Base-by-base conservation (phyloP, 106 monocot genomes). In the Posidonia australis region DNA sequence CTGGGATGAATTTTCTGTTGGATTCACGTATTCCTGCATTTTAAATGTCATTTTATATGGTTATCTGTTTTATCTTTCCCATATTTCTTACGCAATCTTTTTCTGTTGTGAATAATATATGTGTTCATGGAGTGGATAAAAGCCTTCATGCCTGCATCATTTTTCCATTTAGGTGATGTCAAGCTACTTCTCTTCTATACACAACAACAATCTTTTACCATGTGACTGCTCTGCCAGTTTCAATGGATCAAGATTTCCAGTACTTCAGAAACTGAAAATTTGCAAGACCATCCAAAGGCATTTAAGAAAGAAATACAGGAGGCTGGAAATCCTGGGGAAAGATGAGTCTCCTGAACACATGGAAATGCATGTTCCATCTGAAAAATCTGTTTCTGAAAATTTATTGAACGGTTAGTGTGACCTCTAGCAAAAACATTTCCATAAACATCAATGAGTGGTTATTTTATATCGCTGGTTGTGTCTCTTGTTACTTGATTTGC, bases 211-310 rank as follows among this genome's bases (percentile, higher is more conserved):
- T 67, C 22, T 13, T 57, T 53, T 49, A 10, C 43, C 24, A 32
- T 59, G 26, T 58, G 66, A 47, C n/a, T n/a, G 9, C 21, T 36
- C 61, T 18, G 18, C 54, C 6, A 59, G 53, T 4, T 66, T 77
- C 70, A 71, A 79, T 69, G 67, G 71, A 53, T 58, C 71, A 54
- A 74, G 47, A 66, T n/a, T 64, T 61, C 82, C 63, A 58, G 64
- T 68, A 46, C 46, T 74, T 63, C 55, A 67, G 46, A 83, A 69
- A 48, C 29, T 77, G 19, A 75, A 64, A 42, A 18, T 57, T 26
- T 49, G 19, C 21, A 76, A 70, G 54, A 18, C 46, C 36, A 41
- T 67, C 36, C 6, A 22, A 58, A 58, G 27, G 52, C 56, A 69
- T 75, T 54, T 71, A 65, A 61, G 73, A 66, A 79, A 52, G 46